These are phyloP conservation scores for Nymphaea thermarum DNA, from an alignment of 164 flowering plant species.

Conservation along the genomic window DNA sequence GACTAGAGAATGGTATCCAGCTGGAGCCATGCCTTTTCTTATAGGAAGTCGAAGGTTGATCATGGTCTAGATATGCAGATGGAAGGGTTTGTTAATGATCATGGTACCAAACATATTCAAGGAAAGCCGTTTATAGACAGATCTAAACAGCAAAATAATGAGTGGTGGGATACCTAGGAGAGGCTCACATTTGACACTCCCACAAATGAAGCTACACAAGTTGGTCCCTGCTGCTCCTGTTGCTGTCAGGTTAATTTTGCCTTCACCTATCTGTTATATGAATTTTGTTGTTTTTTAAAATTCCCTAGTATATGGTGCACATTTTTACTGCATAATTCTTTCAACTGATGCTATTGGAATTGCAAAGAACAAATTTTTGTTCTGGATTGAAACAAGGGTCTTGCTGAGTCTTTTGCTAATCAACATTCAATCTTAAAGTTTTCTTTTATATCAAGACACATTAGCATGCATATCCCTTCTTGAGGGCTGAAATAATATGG, in stretches of 20 bases:
- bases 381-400: too few species aligned
- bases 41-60: slow-evolving; percentile 50
- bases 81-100: slow-evolving; percentile 67
- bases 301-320: too few species aligned
- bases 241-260: slow-evolving; percentile 71
- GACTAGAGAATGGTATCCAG: slow-evolving; percentile 11
- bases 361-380: too few species aligned
- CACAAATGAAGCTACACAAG: slow-evolving; percentile 68
- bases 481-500: too few species aligned
- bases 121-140: slow-evolving; percentile 22
- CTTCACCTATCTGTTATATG: neutral
- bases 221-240: slow-evolving; percentile 80
- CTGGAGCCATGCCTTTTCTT: slow-evolving; percentile 31
- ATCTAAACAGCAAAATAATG: slow-evolving; percentile 22
- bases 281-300: too few species aligned
- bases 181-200: slow-evolving; percentile 50
- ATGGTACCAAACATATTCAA: slow-evolving; percentile 17
- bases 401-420: too few species aligned
- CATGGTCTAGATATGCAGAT: slow-evolving; percentile 36
- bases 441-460: too few species aligned
- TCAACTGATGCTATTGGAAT: too few species aligned
- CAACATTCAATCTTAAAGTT: too few species aligned
- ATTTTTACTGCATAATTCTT: too few species aligned
- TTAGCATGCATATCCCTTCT: too few species aligned
- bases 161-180: slow-evolving; percentile 96